Evolutionary conservation across 345 rosid genomes (phyloP).

Genomic region (Syzygium aqueum): DNA sequence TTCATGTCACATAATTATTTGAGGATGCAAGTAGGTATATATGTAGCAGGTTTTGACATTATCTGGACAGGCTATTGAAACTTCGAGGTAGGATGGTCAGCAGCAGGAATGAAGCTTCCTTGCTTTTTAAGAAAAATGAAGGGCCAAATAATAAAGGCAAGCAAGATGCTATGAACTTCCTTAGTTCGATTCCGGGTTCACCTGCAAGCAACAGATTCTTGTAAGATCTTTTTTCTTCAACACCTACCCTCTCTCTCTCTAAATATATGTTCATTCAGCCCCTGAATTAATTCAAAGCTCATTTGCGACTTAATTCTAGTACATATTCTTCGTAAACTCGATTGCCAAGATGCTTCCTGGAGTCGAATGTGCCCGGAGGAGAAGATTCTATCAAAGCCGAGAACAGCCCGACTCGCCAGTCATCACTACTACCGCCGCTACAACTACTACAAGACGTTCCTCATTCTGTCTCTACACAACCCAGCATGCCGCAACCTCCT

Average conservation of each 20-base stretch:
- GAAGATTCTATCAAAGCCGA: conserved; percentile 45
- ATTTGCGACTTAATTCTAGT: not conserved
- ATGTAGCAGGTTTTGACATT: not conserved
- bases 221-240: not conserved
- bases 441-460: conserved; percentile 37
- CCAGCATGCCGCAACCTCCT: conserved; percentile 31
- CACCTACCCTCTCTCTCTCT: not conserved
- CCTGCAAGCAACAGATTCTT: not conserved
- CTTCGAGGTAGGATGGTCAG: not conserved
- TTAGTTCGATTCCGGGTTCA: not conserved
- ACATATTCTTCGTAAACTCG: not conserved
- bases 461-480: conserved; percentile 58
- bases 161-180: too few relatives aligned
- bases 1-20: not conserved
- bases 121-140: too few relatives aligned
- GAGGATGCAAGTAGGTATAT: not conserved
- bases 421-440: not conserved
- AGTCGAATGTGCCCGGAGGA: conserved; percentile 73
- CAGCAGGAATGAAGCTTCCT: not conserved
- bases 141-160: too few relatives aligned
- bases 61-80: not conserved
- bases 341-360: conserved; percentile 66
- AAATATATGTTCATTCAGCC: not conserved
- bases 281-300: not conserved
- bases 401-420: conserved; percentile 15